Conservation (phyloP, 169 alveolate genomes). For the Theileria equi region DNA sequence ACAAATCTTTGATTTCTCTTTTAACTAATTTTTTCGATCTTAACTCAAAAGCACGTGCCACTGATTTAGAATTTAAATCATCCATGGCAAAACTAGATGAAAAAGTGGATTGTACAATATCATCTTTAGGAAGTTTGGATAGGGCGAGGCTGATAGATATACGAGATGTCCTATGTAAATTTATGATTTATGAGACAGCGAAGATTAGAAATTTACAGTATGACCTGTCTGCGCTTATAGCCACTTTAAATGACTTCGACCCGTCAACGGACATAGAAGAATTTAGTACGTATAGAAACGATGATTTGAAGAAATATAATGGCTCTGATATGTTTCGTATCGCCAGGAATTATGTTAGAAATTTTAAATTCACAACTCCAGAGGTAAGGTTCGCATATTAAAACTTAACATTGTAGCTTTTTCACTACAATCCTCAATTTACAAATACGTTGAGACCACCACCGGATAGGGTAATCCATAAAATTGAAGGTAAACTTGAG, state of each 20-base stretch:
- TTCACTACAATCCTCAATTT: too few species aligned
- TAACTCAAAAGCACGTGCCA: neutral
- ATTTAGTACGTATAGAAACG: neutral
- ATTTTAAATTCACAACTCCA: too few species aligned
- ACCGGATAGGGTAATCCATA: constrained; percentile 39
- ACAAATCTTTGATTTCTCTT: constrained; percentile 38
- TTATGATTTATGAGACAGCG: constrained; percentile 57
- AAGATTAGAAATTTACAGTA: constrained; percentile 44
- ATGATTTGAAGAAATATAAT: too few species aligned
- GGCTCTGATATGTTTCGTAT: too few species aligned
- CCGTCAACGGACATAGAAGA: constrained; percentile 11
- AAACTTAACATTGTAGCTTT: too few species aligned
- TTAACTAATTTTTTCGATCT: constrained; percentile 41
- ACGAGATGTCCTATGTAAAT: constrained; percentile 26
- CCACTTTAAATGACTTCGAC: constrained; percentile 19
- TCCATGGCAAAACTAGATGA: constrained; percentile 1
- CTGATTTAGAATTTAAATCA: neutral
- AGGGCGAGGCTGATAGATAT: constrained; percentile 1
- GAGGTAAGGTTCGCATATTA: too few species aligned
- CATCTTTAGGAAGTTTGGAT: constrained; percentile 18
- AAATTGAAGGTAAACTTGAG: constrained; percentile 23
- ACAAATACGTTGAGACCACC: constrained; percentile 37
- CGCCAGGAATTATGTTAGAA: too few species aligned
- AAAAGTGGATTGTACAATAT: neutral
- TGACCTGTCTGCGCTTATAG: constrained; percentile 37